A percentile compares a stretch with the other conserved stretches of the same genome.
These are phyloP conservation scores for Tetrapisispora namnaoensis DNA, from an alignment of 805 yeast species.

Conservation along the genomic window DNA sequence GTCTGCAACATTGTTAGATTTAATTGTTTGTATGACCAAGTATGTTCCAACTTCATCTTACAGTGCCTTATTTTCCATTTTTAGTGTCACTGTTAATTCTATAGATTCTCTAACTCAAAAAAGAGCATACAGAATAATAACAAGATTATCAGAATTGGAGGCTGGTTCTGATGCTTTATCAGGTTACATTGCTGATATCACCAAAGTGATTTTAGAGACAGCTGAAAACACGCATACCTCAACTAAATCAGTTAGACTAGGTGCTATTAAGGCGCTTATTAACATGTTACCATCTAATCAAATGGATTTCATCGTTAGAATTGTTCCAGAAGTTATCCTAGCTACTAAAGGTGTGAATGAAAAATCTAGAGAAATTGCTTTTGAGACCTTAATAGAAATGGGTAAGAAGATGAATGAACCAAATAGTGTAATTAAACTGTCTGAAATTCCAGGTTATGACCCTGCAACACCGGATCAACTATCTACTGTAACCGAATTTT, in stretches of 20 bases:
- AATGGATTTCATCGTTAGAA: conserved; percentile 67
- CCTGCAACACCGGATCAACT: conserved; percentile 46
- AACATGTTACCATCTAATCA: conserved; percentile 54
- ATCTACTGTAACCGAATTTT: conserved; percentile 70
- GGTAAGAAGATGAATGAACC: conserved; percentile 62
- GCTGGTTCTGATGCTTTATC: conserved; percentile 47
- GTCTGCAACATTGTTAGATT: conserved; percentile 84
- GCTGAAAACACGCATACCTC: conserved; percentile 52
- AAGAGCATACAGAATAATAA: conserved; percentile 73
- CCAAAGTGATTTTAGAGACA: conserved; percentile 48
- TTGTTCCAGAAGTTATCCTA: conserved; percentile 79
- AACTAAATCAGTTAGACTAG: conserved; percentile 71
- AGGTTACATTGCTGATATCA: conserved; percentile 47
- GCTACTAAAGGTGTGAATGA: conserved; percentile 90
- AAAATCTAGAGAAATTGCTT: conserved; percentile 76
- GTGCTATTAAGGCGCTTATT: conserved; percentile 53
- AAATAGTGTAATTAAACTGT: conserved; percentile 58
- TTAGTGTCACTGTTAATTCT: conserved; percentile 53
- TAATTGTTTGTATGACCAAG: conserved; percentile 77
- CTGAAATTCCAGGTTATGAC: conserved; percentile 59
- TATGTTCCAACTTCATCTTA: conserved; percentile 66
- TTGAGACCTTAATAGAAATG: conserved; percentile 64
- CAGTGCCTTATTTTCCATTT: conserved; percentile 67
- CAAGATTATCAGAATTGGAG: conserved; percentile 61
- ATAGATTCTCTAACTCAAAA: conserved; percentile 69